These are phyloP conservation scores for Stemphylium beticola DNA, from an alignment of 2,329 filamentous ascomycete genomes.

Conservation along the genomic window DNA sequence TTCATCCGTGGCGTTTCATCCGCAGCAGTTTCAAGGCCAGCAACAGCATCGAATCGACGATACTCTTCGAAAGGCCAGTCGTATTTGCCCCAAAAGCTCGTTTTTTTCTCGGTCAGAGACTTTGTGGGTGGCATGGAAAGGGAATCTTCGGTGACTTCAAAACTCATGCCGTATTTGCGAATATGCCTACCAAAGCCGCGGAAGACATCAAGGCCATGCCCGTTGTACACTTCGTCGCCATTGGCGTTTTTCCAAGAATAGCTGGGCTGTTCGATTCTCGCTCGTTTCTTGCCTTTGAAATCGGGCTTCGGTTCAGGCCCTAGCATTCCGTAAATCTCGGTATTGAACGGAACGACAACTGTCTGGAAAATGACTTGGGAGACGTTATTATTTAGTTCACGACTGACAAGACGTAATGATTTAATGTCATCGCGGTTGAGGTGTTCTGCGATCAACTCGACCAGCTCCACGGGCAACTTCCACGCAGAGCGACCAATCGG, in stretches of 20 bases:
- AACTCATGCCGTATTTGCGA: constrained; percentile 68
- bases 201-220: constrained; percentile 68
- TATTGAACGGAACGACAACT: constrained; percentile 70
- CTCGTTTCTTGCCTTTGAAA: constrained; percentile 46
- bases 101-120: constrained; percentile 59
- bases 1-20: constrained; percentile 69
- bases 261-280: constrained; percentile 29
- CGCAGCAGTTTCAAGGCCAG: constrained; percentile 66
- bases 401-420: constrained; percentile 66
- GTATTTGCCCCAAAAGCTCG: constrained; percentile 69
- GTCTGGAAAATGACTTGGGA: constrained; percentile 66
- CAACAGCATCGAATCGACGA: constrained; percentile 64
- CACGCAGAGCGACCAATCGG: constrained; percentile 47
- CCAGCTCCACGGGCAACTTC: constrained; percentile 66
- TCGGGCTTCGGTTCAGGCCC: constrained; percentile 46
- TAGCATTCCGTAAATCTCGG: constrained; percentile 66
- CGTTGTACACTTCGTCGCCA: constrained; percentile 56
- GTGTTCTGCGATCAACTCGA: constrained; percentile 61
- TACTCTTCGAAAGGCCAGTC: constrained; percentile 68
- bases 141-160: constrained; percentile 67
- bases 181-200: constrained; percentile 67
- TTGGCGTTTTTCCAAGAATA: constrained; percentile 53
- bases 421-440: constrained; percentile 66
- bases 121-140: constrained; percentile 62
- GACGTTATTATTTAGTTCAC: constrained; percentile 64